Percentiles rank a stretch among this genome's conserved stretches.
Evolutionary conservation across 768 basidiomycete genomes (phyloP).

Genomic region (Lactifluus pinguis): DNA sequence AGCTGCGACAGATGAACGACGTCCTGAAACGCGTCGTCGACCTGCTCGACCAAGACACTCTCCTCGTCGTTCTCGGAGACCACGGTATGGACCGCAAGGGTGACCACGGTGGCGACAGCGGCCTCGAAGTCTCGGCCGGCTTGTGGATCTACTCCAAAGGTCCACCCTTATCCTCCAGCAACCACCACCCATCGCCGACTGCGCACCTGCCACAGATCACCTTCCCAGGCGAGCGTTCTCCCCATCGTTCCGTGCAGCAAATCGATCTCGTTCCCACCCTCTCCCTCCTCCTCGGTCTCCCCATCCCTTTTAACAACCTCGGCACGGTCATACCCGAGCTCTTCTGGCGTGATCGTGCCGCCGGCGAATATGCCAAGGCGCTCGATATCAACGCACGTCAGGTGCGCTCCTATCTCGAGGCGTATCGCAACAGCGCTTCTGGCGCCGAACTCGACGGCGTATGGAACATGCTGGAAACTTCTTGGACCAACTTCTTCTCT

Average conservation of each 20-base stretch:
- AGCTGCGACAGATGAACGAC: constrained; percentile 81
- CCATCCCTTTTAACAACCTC: constrained; percentile 93
- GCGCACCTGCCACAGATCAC: constrained; percentile 12
- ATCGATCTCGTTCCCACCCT: constrained; percentile 89
- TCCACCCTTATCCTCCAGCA: constrained; percentile 3
- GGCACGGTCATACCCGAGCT: constrained; percentile 88
- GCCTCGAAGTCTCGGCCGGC: constrained; percentile 74
- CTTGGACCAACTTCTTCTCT: not conserved
- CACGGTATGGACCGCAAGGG: constrained; percentile 96
- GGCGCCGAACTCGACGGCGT: constrained; percentile 66
- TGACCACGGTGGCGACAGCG: constrained; percentile 90
- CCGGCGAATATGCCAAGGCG: constrained; percentile 43
- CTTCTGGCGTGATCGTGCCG: constrained; percentile 49
- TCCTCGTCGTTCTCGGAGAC: constrained; percentile 88
- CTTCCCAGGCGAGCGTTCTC: constrained; percentile 49
- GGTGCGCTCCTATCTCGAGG: constrained; percentile 63
- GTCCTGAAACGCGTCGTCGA: constrained; percentile 68
- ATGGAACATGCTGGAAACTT: constrained; percentile 42
- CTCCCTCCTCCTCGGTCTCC: constrained; percentile 82
- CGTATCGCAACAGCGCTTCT: constrained; percentile 62
- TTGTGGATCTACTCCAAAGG: constrained; percentile 92
- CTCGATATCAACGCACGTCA: constrained; percentile 66
- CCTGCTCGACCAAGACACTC: constrained; percentile 72
- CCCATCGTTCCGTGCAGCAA: constrained; percentile 71
- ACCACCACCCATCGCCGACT: no score